Evolutionary conservation across 345 rosid genomes (phyloP), one percentile per base, ranked within the genome.

Genomic region (Abelmoschus esculentus): DNA sequence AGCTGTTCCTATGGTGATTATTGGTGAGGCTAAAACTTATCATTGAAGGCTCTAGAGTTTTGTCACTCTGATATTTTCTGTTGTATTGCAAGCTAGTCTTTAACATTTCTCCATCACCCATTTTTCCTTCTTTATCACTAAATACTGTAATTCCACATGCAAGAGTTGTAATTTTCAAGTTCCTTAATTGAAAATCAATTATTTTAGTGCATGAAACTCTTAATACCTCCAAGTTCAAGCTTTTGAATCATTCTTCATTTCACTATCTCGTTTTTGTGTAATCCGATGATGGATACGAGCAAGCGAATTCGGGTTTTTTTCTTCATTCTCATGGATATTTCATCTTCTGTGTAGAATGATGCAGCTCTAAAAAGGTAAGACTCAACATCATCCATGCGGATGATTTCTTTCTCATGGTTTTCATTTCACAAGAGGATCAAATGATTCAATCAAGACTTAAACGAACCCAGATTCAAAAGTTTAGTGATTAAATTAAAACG

Each of bases 1-100:
- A 72, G 69, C 34, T 93, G 97, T 81, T 90, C 96, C 68, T 93
- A 96, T 72, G 90, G 93, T 70, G 96, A 85, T 73, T 93, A 93
- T 70, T 93, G 98, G 98, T 90, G 85, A 92, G 46, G 61, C 61
- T 59, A 70, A 7, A 26, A 15, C 53, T 22, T 61, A 13, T 71
- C 11, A 34, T 8, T 28, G 28, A 14, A 32, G 47, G 15, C 4
- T 4, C 15, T 50, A 36, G 26, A 22, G 1, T 22, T 22, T 22
- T 0, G 26, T 22, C 26, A 22, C 26, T 22, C 1, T 22, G 26
- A 22, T 22, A 18, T 61, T 61, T 34, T 34, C 2, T 32, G n/a
- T 60, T 62, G 31, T 10, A 19, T 63, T 31, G 1, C 50, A 1
- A 1, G 29, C 22, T 26, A 15, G 56, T 28, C 56, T 66, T 31